Evolutionary conservation across 164 flowering plant species (phyloP).

Genomic region (Nymphaea colorata): DNA sequence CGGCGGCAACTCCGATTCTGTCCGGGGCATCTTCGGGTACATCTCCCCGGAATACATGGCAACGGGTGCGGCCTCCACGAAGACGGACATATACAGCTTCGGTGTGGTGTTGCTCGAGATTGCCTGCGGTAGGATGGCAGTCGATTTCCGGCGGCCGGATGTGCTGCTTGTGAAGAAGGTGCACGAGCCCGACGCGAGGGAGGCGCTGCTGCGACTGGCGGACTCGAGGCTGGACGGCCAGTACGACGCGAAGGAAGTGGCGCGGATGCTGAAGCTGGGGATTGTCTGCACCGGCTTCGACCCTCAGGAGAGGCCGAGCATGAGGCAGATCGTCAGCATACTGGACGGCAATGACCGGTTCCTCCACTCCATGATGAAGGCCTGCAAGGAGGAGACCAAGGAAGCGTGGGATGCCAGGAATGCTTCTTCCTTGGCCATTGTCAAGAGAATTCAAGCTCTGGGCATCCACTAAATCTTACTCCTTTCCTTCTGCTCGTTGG

Average conservation of each 20-base stretch:
- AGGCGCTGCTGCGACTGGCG: constrained; percentile 45
- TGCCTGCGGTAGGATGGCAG: constrained; percentile 65
- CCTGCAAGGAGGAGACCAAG: constrained; percentile 25
- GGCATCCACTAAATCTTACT: constrained; percentile 49
- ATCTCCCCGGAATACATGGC: constrained; percentile 86
- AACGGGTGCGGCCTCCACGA: constrained; percentile 54
- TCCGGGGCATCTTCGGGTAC: constrained; percentile 87
- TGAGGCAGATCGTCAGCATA: constrained; percentile 68
- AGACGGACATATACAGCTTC: constrained; percentile 76
- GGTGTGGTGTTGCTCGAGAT: constrained; percentile 90
- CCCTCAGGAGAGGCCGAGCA: constrained; percentile 58
- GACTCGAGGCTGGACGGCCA: constrained; percentile 46
- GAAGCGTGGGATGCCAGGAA: constrained; percentile 60
- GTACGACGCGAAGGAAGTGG: constrained; percentile 37
- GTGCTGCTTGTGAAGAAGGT: constrained; percentile 56
- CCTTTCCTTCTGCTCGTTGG: not conserved
- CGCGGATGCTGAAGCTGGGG: constrained; percentile 57
- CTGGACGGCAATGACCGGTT: constrained; percentile 64
- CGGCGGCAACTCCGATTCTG: constrained; percentile 19
- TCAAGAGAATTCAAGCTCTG: constrained; percentile 74
- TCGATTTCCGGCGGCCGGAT: constrained; percentile 55
- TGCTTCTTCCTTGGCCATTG: constrained; percentile 39
- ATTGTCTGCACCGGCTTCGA: constrained; percentile 60
- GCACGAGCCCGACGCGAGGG: constrained; percentile 26
- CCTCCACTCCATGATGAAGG: constrained; percentile 7